Conservation (phyloP, 768 basidiomycete genomes). For the Psilocybe cubensis region DNA sequence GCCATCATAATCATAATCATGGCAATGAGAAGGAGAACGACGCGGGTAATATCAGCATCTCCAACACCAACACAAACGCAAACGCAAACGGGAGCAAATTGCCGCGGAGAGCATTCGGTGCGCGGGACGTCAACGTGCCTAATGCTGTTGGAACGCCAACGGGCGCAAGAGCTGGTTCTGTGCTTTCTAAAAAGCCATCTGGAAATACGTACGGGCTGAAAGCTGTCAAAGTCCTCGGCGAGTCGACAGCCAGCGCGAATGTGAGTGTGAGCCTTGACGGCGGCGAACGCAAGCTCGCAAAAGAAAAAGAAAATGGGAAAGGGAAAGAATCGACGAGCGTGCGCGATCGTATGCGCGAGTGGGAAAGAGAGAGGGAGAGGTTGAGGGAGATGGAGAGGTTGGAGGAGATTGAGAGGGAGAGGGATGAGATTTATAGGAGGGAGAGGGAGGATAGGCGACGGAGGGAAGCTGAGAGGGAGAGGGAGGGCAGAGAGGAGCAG, state of each 20-base stretch:
- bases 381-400: slow-evolving; percentile 69
- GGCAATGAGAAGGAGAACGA: slow-evolving; percentile 14
- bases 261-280: slow-evolving; percentile 16
- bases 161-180: slow-evolving; percentile 19
- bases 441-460: slow-evolving; percentile 36
- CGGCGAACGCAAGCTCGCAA: too few relatives aligned
- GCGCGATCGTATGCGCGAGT: slow-evolving; percentile 70
- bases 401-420: slow-evolving; percentile 59
- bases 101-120: slow-evolving; percentile 38
- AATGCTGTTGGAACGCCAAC: background rate
- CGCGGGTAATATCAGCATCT: slow-evolving; percentile 4
- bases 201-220: slow-evolving; percentile 28
- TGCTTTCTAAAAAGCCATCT: slow-evolving; percentile 27
- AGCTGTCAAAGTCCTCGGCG: slow-evolving; percentile 27
- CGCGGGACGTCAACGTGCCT: slow-evolving; percentile 26
- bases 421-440: slow-evolving; percentile 43
- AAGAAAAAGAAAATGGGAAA: too few relatives aligned
- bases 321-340: slow-evolving; percentile 49
- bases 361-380: slow-evolving; percentile 74
- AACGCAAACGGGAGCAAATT: too few relatives aligned
- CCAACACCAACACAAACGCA: slow-evolving; percentile 15
- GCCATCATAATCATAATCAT: too few relatives aligned
- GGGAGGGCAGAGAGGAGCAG: slow-evolving; percentile 27
- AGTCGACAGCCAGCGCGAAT: slow-evolving; percentile 9
- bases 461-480: slow-evolving; percentile 29